These are phyloP conservation scores for Talaromyces sp. DNA, from an alignment of 2,329 filamentous ascomycete genomes.

Conservation along the genomic window DNA sequence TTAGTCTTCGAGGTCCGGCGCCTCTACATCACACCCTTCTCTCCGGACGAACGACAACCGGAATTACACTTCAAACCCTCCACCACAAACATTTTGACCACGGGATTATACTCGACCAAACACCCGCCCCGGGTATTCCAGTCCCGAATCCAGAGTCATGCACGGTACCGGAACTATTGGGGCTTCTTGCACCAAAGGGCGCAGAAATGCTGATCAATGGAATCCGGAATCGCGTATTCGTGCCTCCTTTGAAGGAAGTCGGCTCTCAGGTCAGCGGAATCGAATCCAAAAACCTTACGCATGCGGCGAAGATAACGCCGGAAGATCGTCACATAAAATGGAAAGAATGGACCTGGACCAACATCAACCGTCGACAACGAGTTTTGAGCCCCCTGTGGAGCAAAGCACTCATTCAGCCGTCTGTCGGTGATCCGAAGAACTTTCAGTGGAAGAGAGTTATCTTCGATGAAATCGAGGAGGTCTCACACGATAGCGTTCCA, in stretches of 20 bases:
- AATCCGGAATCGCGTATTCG: constrained; percentile 59
- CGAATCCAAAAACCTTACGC: constrained; percentile 29
- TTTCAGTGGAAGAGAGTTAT: constrained; percentile 34
- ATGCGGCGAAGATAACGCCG: constrained; percentile 70
- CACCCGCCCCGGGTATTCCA: constrained; percentile 50
- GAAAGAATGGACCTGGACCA: constrained; percentile 47
- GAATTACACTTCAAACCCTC: constrained; percentile 82
- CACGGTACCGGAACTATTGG: constrained; percentile 48
- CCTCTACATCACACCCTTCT: constrained; percentile 83
- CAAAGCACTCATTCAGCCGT: constrained; percentile 25
- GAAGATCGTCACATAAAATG: constrained; percentile 61
- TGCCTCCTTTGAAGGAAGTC: constrained; percentile 51
- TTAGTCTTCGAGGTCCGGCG: constrained; percentile 73
- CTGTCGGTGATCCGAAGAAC: constrained; percentile 11
- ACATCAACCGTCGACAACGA: constrained; percentile 52
- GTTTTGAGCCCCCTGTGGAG: constrained; percentile 66
- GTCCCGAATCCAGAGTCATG: constrained; percentile 47
- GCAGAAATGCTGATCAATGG: constrained; percentile 65
- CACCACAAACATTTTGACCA: constrained; percentile 71
- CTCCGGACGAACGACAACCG: constrained; percentile 55
- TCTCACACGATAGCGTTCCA: constrained; percentile 11
- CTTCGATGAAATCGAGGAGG: constrained; percentile 33
- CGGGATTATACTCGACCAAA: constrained; percentile 69
- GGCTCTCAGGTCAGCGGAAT: constrained; percentile 25
- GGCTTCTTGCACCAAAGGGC: constrained; percentile 58